Conservation (phyloP, 345 rosid genomes). For the Eucalyptus regnans region DNA sequence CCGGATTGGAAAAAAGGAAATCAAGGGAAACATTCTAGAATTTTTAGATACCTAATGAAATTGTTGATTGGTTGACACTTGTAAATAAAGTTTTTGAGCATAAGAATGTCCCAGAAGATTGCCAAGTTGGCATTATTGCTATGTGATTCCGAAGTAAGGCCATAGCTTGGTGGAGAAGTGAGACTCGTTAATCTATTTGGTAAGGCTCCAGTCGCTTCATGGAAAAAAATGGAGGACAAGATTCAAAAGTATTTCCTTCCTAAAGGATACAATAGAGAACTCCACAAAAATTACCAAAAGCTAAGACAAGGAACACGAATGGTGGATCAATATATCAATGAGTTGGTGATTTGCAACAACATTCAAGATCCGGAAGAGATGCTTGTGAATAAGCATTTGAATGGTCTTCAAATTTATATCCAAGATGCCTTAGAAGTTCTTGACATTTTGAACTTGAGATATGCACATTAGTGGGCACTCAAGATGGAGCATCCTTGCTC, state of each 20-base stretch:
- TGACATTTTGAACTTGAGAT: too few species aligned
- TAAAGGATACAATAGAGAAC: not conserved
- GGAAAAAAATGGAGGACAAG: not conserved
- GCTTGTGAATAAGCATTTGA: not conserved
- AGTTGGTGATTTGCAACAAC: not conserved
- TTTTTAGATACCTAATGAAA: too few species aligned
- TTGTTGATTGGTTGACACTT: too few species aligned
- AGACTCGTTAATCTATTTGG: not conserved
- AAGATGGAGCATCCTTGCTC: not conserved
- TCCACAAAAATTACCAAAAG: not conserved
- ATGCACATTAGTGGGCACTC: not conserved
- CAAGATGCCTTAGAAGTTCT: not conserved
- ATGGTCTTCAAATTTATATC: not conserved
- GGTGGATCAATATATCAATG: not conserved
- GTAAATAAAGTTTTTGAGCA: too few species aligned
- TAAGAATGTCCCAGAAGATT: not conserved
- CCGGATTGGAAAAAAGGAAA: too few species aligned
- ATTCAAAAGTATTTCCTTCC: not conserved
- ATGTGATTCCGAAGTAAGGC: fast-evolving
- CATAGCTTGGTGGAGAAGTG: not conserved
- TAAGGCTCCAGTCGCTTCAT: not conserved
- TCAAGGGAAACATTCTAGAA: too few species aligned
- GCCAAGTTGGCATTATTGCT: not conserved
- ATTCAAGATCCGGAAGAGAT: not conserved
- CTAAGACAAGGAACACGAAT: fast-evolving